phyloP scores from a whole-genome alignment of 1,139 yeast genomes.

The Diutina rugosa region DNA sequence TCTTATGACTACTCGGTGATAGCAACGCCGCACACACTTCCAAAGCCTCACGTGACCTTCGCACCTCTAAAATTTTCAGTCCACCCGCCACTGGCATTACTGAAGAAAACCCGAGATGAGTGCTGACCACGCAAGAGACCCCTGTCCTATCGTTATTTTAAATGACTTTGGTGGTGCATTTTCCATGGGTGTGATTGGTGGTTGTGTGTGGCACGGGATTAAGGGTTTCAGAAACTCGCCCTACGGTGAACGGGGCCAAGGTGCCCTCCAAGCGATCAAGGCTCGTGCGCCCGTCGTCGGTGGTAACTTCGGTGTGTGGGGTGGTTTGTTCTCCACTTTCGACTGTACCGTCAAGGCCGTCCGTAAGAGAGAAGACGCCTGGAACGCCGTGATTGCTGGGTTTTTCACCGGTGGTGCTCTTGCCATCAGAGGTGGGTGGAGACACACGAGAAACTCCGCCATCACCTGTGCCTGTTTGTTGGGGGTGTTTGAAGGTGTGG shows the following conservation, averaged over 20 bases:
- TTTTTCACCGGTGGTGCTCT: conserved; percentile 97
- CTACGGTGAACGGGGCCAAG: conserved; percentile 84
- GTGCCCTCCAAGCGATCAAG: conserved; percentile 81
- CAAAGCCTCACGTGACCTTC: neutral
- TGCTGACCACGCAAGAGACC: conserved; percentile 98
- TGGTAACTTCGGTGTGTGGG: conserved; percentile 99
- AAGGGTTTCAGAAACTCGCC: conserved; percentile 98
- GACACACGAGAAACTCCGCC: conserved; percentile 91
- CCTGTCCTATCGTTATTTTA: conserved; percentile 92
- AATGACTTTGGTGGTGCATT: conserved; percentile 98
- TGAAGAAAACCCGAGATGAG: conserved; percentile 31
- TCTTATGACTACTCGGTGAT: no score
- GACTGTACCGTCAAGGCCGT: conserved; percentile 94
- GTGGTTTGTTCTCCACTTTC: conserved; percentile 90
- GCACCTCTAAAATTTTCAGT: neutral
- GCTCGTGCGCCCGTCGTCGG: conserved; percentile 98
- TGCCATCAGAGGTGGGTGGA: conserved; percentile 98
- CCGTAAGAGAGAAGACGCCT: conserved; percentile 95
- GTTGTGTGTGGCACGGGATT: conserved; percentile 97
- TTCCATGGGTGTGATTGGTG: conserved; percentile 97
- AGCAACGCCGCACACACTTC: no score
- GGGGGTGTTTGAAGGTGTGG: conserved; percentile 97
- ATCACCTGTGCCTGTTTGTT: conserved; percentile 94
- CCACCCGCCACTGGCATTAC: neutral
- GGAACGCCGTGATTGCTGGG: conserved; percentile 97